phyloP scores from a whole-genome alignment of 345 rosid species.

The Turnera subulata region DNA sequence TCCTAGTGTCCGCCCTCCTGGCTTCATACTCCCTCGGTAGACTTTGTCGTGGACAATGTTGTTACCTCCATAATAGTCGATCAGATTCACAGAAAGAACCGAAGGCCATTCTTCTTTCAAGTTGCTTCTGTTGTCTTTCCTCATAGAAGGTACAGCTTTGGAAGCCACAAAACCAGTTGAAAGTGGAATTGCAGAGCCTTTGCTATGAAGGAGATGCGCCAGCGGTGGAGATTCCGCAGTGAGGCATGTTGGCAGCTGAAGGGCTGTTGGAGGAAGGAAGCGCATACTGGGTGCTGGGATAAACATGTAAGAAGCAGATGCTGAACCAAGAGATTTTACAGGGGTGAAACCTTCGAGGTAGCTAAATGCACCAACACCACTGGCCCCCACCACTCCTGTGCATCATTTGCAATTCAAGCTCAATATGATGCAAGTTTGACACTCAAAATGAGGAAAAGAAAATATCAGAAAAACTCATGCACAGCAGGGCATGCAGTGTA shows the following conservation, averaged over 20 bases:
- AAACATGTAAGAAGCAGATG: slow-evolving; percentile 73
- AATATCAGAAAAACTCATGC: too few relatives aligned
- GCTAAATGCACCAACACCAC: slow-evolving; percentile 39
- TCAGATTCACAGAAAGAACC: slow-evolving; percentile 73
- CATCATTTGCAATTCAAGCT: not conserved
- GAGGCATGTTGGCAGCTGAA: slow-evolving; percentile 89
- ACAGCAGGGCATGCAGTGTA: too few relatives aligned
- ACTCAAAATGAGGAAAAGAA: too few relatives aligned
- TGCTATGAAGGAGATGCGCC: slow-evolving; percentile 98
- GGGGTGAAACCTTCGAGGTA: slow-evolving; percentile 91
- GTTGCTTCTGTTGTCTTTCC: slow-evolving; percentile 64
- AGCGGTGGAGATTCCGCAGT: slow-evolving; percentile 99
- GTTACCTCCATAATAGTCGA: slow-evolving; percentile 79
- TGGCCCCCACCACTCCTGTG: slow-evolving; percentile 64
- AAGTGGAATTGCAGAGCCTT: slow-evolving; percentile 82
- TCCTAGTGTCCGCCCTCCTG: slow-evolving; percentile 44
- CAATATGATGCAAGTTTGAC: not conserved
- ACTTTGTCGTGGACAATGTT: slow-evolving; percentile 48
- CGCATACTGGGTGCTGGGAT: slow-evolving; percentile 97
- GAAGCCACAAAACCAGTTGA: slow-evolving; percentile 91
- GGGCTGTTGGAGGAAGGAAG: slow-evolving; percentile 86
- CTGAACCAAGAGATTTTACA: slow-evolving; percentile 83
- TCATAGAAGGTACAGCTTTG: slow-evolving; percentile 83
- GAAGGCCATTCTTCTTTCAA: slow-evolving; percentile 94
- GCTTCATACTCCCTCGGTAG: slow-evolving; percentile 50